These are phyloP conservation scores for Phellinidium pouzarii DNA, from an alignment of 1,284 basidiomycete species.

Conservation along the genomic window DNA sequence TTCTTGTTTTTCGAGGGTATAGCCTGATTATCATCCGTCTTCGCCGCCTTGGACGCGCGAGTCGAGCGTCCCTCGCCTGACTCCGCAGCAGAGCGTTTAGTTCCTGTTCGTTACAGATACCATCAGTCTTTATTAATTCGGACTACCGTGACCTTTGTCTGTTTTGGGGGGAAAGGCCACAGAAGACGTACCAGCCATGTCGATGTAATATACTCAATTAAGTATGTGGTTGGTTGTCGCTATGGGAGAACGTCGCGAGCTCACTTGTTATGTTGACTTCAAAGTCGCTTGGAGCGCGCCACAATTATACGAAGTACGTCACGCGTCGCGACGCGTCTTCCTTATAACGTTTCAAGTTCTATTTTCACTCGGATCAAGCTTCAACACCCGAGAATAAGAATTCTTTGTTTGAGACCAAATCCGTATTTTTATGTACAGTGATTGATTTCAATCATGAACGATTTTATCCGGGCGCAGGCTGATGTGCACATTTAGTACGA, in stretches of 20 bases:
- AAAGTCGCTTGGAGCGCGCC: slow-evolving; percentile 4
- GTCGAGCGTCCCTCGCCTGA: slow-evolving; percentile 30
- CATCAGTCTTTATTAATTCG: not conserved
- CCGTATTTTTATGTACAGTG: no score
- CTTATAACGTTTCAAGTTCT: no score
- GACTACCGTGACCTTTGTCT: not conserved
- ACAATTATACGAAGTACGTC: slow-evolving; percentile 2
- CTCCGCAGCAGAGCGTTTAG: slow-evolving; percentile 16
- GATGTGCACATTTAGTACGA: no score
- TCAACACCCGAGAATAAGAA: no score
- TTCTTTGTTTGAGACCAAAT: no score
- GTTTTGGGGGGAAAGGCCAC: not conserved
- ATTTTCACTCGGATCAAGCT: no score
- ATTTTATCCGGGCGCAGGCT: no score
- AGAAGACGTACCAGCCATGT: slow-evolving; percentile 14
- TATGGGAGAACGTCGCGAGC: not conserved
- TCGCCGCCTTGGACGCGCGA: slow-evolving; percentile 43
- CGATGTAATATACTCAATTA: slow-evolving; percentile 2
- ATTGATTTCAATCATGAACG: no score
- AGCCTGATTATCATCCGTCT: slow-evolving; percentile 30
- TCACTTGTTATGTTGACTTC: not conserved
- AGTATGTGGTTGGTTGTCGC: not conserved
- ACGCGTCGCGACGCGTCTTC: slow-evolving; percentile 1
- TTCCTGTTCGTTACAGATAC: slow-evolving; percentile 7
- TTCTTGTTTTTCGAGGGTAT: slow-evolving; percentile 22